Base-by-base conservation (phyloP, 1,284 basidiomycete species). In the Tausonia pullulans region DNA sequence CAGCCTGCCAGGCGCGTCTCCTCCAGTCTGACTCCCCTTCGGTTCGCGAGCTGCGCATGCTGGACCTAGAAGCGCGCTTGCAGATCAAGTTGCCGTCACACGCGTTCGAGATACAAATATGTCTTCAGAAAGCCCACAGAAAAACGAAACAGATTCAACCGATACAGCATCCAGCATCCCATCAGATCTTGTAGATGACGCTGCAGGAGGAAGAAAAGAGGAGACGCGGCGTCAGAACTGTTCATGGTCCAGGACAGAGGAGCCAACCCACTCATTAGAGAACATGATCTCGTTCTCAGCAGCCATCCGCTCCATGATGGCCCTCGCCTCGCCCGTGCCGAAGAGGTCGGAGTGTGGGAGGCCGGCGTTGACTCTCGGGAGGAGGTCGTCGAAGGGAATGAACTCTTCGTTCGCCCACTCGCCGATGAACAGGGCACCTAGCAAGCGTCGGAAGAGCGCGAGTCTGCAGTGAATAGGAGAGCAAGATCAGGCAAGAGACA, bases 241-340 rank as follows among this genome's bases (percentile, higher is more conserved):
- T n/a, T 8, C 8, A n/a, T 9, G 39, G 7, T 11, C 49, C 11
- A 13, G 3, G 8, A 14, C 5, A 44, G 11, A 8, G 10, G 53
- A 49, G 27, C 11, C 9, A 16, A 92, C 81, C 62, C 87, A 83
- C 41, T 85, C 87, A 53, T 88, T 88, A 66, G 85, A 85, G 70
- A 91, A 82, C 90, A 97, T 92, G 69, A 97, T 79, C 75, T 94
- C 87, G 71, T 93, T 88, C 40, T 81, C 81, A 53, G 88, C 85
- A 61, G 84, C 81, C 94, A 98, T 97, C 57, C 79, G 77, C 68
- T 84, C 79, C 65, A 88, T 86, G 55, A 87, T 86, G 65, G 81
- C 79, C 27, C 81, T 84, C 6, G 88, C 94, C 75, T 98, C 94
- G 39, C 81, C 80, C 0, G 84, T 86, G 8, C 87, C 86, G 73